Percentiles rank a stretch among this genome's conserved stretches.
Conservation (phyloP, 106 monocot genomes). For the Platanthera zijinensis region DNA sequence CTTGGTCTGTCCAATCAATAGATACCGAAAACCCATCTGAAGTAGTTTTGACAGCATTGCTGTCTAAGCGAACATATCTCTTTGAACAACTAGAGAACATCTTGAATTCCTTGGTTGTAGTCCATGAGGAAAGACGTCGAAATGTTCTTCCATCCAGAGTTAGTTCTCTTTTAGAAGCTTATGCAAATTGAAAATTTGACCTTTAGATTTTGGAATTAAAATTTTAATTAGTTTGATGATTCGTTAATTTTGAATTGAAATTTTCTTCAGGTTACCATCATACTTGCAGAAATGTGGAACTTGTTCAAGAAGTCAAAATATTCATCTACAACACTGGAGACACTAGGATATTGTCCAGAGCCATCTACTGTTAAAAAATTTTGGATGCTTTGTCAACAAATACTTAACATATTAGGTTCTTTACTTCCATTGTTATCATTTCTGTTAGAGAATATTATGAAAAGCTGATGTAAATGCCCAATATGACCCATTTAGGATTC, state of each 20-base stretch:
- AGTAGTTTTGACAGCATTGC: conserved; percentile 36
- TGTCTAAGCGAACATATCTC: conserved; percentile 50
- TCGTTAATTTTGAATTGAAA: background rate
- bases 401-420: conserved; percentile 67
- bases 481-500: too few species aligned
- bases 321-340: conserved; percentile 54
- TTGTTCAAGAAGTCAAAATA: conserved; percentile 73
- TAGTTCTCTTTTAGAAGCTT: conserved; percentile 7
- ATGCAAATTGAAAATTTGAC: background rate
- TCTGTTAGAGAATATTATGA: too few species aligned
- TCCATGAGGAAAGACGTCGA: conserved; percentile 40
- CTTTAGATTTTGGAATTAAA: background rate
- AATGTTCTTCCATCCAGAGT: conserved; percentile 67
- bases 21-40: conserved; percentile 71
- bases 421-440: conserved; percentile 1
- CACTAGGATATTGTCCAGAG: conserved; percentile 66
- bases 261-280: conserved; percentile 14
- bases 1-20: conserved; percentile 69
- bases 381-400: conserved; percentile 84
- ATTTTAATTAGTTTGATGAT: background rate
- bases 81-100: conserved; percentile 58
- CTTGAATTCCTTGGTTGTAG: conserved; percentile 32
- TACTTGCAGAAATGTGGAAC: conserved; percentile 86
- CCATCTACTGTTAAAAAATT: conserved; percentile 45
- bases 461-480: too few species aligned